Percentiles rank a stretch among this genome's conserved stretches.
These are phyloP conservation scores for Claviceps africana DNA, from an alignment of 2,329 filamentous ascomycete genomes.

Conservation along the genomic window DNA sequence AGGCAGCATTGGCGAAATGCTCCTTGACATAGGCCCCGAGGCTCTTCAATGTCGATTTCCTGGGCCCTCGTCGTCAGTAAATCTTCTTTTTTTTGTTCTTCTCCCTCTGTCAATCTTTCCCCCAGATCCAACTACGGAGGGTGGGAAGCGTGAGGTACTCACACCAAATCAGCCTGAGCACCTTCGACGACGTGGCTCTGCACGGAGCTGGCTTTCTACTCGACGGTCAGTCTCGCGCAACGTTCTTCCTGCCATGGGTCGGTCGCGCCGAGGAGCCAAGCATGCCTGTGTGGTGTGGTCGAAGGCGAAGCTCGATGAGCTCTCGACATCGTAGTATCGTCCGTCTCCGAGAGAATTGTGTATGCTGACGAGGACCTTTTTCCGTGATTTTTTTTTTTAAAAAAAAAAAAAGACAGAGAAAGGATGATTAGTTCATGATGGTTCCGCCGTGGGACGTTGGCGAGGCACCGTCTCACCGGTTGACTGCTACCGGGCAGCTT, in stretches of 20 bases:
- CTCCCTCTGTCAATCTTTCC: not conserved
- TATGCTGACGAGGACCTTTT: conserved; percentile 66
- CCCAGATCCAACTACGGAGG: too few species aligned
- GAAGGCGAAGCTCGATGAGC: conserved; percentile 75
- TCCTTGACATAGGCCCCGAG: conserved; percentile 66
- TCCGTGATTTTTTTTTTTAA: not conserved
- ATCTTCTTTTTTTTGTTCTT: not conserved
- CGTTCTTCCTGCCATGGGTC: not conserved
- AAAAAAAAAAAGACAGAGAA: too few species aligned
- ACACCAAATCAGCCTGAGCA: conserved; percentile 66
- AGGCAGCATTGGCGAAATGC: conserved; percentile 72
- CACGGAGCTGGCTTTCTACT: conserved; percentile 64
- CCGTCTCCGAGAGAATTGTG: conserved; percentile 71
- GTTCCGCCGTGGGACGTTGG: too few species aligned
- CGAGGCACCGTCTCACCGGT: conserved; percentile 18
- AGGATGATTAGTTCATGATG: not conserved
- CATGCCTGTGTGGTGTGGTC: conserved; percentile 69
- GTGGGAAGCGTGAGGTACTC: conserved; percentile 22
- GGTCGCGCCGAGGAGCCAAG: conserved; percentile 15
- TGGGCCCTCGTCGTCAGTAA: conserved; percentile 20
- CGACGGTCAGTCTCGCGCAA: conserved; percentile 1
- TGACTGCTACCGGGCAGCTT: conserved; percentile 81
- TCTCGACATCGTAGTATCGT: conserved; percentile 83
- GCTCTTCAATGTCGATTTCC: conserved; percentile 71
- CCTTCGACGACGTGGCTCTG: conserved; percentile 72